These are phyloP conservation scores for Lasiodiplodia sp. DNA, from an alignment of 2,329 filamentous ascomycete genomes.

Conservation along the genomic window DNA sequence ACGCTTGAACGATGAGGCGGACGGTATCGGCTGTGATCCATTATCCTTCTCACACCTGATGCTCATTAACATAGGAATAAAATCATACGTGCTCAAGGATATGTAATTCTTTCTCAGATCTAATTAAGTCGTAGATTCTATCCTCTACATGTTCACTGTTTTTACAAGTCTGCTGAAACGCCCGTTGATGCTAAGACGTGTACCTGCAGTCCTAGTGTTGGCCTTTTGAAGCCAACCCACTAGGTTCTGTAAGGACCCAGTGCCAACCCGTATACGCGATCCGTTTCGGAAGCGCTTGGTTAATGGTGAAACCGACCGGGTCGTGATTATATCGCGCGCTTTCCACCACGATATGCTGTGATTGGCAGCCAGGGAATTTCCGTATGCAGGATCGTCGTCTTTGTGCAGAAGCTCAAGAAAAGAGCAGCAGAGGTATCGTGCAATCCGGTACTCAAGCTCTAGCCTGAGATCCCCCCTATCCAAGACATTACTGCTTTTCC, in stretches of 20 bases:
- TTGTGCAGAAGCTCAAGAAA: background rate
- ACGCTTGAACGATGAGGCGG: too few relatives aligned
- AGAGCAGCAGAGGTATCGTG: background rate
- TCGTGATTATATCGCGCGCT: background rate
- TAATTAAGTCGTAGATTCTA: background rate
- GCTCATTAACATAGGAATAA: too few relatives aligned
- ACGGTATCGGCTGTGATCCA: too few relatives aligned
- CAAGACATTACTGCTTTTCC: background rate
- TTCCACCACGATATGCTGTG: background rate
- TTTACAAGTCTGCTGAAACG: background rate
- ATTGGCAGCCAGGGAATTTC: background rate
- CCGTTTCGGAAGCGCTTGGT: background rate
- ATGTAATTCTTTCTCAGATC: background rate
- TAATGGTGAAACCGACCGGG: background rate
- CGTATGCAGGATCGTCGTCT: background rate
- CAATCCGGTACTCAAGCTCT: background rate
- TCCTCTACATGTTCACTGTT: background rate
- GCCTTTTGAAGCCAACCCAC: background rate
- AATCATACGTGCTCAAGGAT: background rate
- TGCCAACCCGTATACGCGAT: background rate
- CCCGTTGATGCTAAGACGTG: background rate
- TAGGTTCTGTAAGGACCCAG: background rate
- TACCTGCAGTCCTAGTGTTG: background rate
- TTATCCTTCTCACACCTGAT: too few relatives aligned
- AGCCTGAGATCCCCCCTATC: background rate